Conservation (phyloP, 129 eudicot species). For the Oenanthe sinensis region DNA sequence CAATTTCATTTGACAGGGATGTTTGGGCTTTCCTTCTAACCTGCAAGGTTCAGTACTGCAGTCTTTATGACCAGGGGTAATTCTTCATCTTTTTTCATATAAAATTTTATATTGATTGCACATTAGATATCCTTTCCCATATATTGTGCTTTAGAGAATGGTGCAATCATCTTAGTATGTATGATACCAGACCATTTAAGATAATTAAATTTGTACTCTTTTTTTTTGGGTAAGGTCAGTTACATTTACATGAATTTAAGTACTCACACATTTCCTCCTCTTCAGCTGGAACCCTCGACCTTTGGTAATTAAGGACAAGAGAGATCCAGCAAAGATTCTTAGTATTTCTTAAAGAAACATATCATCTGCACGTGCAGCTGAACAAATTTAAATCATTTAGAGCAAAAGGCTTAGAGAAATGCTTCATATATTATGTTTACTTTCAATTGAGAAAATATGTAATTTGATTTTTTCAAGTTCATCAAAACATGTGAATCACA, state of each 20-base stretch:
- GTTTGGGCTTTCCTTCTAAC: conserved; percentile 86
- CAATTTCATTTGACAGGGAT: conserved; percentile 50
- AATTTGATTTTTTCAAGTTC: neutral
- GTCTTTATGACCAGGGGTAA: conserved; percentile 98
- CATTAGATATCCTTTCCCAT: neutral
- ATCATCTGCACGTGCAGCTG: neutral
- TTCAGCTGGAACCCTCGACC: neutral
- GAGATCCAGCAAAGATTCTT: neutral
- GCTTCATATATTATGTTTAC: neutral
- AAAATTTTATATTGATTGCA: neutral
- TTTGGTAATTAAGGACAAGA: neutral
- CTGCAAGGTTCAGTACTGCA: conserved; percentile 85
- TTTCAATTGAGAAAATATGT: neutral
- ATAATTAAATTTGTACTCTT: neutral
- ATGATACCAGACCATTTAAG: neutral
- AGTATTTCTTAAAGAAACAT: neutral
- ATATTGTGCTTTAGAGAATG: neutral
- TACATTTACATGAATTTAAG: neutral
- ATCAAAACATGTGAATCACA: neutral
- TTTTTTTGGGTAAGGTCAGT: neutral
- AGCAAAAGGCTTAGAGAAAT: neutral
- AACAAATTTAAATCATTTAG: neutral
- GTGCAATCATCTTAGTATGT: neutral
- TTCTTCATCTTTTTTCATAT: neutral
- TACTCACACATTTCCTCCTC: neutral